Base-by-base conservation (phyloP, 1,139 yeast genomes). In the Sugiyamaella xylanicola region DNA sequence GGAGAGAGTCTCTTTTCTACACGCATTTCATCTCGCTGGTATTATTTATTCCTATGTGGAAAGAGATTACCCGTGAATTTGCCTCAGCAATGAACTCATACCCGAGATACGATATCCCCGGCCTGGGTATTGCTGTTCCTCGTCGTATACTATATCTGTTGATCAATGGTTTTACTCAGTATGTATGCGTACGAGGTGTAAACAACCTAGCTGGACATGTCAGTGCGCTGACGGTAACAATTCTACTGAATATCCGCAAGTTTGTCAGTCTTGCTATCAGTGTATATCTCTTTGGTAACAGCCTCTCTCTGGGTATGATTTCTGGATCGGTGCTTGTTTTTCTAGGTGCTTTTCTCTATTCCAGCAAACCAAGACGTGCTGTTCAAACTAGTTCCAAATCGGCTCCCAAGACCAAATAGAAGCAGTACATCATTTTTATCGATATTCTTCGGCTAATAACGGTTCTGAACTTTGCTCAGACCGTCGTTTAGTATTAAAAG, bases 1-100 rank as follows among this genome's bases (percentile, higher is more conserved):
- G 92, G 92, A 73, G 78, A 56, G 91, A 86, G 62, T 77, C 80
- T 32, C 69, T 86, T 40, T 86, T 86, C 63, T 86, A 82, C 67
- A 71, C 73, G 32, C 90, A 86, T 67, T 68, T 81, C 13, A 71
- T 84, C 46, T 81, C 85, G 0, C 63, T 87, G 8, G 86, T 88
- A 0, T 67, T 85, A 17, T 83, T 85, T 61, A 9, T 76, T 1
- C 66, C 80, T 1, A 69, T 78, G 22, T 9, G 49, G 11, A 27
- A 47, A 3, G 56, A 55, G 16, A 59, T 65, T 9, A 13, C 29
- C 2, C 22, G 40, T 1, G 65, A 65, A 44, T 57, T 61, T 37
- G 9, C 21, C 16, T 25, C 48, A 4, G 54, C 61, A 2, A 11
- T 51, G 17, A 37, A 17, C 5, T 47, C 55, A 4, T 47, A 43